Percentiles rank a stretch among this genome's conserved stretches.
phyloP scores from a whole-genome alignment of 2,329 filamentous ascomycete genomes.

The Fonsecaea multimorphosa region DNA sequence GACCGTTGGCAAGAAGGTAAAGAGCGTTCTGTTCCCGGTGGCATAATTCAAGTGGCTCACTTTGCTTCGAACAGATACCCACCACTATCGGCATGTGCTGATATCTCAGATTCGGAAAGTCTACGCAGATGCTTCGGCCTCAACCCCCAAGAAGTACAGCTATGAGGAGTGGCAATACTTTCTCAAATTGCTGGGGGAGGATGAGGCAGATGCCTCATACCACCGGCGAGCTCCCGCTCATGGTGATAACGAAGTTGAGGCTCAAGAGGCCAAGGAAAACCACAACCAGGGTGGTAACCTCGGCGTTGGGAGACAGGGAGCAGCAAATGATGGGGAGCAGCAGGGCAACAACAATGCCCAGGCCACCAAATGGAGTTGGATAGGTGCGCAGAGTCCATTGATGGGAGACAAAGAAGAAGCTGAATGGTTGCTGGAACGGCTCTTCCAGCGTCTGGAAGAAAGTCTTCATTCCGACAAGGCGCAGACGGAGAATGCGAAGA shows the following conservation, averaged over 20 bases:
- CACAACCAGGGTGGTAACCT: not conserved
- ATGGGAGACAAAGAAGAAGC: constrained; percentile 51
- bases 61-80: constrained; percentile 36
- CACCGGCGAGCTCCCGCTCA: constrained; percentile 39
- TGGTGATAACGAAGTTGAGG: constrained; percentile 17
- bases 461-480: constrained; percentile 41
- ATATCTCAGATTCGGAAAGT: constrained; percentile 50
- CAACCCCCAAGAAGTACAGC: constrained; percentile 46
- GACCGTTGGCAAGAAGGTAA: constrained; percentile 53
- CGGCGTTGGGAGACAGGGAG: constrained; percentile 5
- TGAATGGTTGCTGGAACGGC: constrained; percentile 50
- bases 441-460: constrained; percentile 48
- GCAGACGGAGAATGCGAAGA: constrained; percentile 24
- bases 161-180: constrained; percentile 58
- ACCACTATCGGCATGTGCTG: constrained; percentile 55
- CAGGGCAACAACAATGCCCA: constrained; percentile 1
- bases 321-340: not conserved
- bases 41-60: constrained; percentile 7
- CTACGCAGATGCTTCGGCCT: constrained; percentile 45
- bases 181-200: constrained; percentile 54
- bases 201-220: constrained; percentile 48
- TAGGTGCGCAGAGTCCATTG: constrained; percentile 48
- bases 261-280: constrained; percentile 7
- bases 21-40: not conserved
- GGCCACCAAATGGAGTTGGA: constrained; percentile 48